Evolutionary conservation across 768 basidiomycete species (phyloP).

Genomic region (Boletellus emodensis): DNA sequence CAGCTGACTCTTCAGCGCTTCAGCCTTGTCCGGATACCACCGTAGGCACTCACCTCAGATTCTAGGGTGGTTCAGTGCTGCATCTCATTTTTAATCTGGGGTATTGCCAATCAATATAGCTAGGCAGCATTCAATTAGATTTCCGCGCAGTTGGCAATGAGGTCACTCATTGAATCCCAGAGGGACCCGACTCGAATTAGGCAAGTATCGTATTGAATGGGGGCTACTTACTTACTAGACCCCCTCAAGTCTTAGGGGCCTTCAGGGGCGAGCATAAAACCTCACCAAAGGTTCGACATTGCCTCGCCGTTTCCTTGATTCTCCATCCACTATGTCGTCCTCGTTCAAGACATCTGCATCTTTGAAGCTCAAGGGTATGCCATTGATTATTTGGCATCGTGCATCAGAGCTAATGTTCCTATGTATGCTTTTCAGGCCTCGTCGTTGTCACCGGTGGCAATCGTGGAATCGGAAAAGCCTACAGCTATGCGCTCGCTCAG

Average conservation of each 20-base stretch:
- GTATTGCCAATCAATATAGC: too few species aligned
- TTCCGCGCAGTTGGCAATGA: neutral
- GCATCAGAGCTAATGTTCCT: neutral
- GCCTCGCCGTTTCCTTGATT: neutral
- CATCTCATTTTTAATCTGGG: too few species aligned
- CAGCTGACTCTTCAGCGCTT: too few species aligned
- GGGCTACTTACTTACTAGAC: neutral
- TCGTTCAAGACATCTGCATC: neutral
- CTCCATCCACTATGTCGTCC: constrained; percentile 9
- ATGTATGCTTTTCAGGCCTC: constrained; percentile 32
- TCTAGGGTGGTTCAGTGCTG: too few species aligned
- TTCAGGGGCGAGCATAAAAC: constrained; percentile 10
- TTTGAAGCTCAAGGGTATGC: constrained; percentile 30
- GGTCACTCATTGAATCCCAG: constrained; percentile 20
- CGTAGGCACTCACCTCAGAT: too few species aligned
- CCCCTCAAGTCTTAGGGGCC: constrained; percentile 10
- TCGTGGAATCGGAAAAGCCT: constrained; percentile 57
- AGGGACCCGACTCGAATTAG: neutral
- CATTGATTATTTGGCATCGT: too few species aligned
- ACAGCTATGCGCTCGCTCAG: constrained; percentile 47
- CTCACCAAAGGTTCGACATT: neutral
- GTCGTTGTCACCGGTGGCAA: constrained; percentile 61
- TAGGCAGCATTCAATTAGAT: too few species aligned
- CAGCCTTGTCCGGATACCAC: too few species aligned
- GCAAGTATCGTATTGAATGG: neutral